Percentiles rank a stretch among this genome's conserved stretches.
Evolutionary conservation across 441 rosid species (phyloP).

Genomic region (Erysimum cheiri): DNA sequence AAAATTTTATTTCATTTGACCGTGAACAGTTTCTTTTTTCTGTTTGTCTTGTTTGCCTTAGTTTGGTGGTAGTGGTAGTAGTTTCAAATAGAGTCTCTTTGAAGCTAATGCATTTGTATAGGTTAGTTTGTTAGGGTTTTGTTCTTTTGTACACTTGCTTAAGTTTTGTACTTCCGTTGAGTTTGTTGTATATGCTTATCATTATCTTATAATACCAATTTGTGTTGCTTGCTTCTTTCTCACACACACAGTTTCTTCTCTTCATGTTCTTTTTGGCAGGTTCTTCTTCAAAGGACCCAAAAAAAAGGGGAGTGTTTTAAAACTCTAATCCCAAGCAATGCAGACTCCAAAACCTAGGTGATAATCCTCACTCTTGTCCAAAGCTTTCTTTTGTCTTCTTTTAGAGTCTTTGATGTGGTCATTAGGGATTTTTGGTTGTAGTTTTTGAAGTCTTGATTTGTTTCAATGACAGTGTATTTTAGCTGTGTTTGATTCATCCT

Average conservation of each 20-base stretch:
- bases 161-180: conserved; percentile 49
- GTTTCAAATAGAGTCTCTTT: conserved; percentile 82
- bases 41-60: conserved; percentile 43
- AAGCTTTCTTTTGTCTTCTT: neutral
- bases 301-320: conserved; percentile 28
- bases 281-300: conserved; percentile 46
- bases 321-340: conserved; percentile 53
- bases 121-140: conserved; percentile 60
- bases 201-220: conserved; percentile 37
- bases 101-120: conserved; percentile 68
- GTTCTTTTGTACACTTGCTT: conserved; percentile 39
- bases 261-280: conserved; percentile 71
- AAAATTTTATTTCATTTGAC: conserved; percentile 5
- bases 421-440: conserved; percentile 13
- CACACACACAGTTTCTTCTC: conserved; percentile 41
- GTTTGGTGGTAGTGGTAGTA: conserved; percentile 95
- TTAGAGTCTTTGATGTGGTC: conserved; percentile 21
- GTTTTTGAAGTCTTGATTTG: conserved; percentile 32
- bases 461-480: neutral
- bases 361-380: conserved; percentile 38
- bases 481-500: neutral
- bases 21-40: conserved; percentile 37
- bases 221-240: conserved; percentile 47
- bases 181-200: conserved; percentile 47
- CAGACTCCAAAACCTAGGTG: conserved; percentile 92